Conservation (phyloP, 2,329 filamentous ascomycete genomes). For the Calonectria pteridis region DNA sequence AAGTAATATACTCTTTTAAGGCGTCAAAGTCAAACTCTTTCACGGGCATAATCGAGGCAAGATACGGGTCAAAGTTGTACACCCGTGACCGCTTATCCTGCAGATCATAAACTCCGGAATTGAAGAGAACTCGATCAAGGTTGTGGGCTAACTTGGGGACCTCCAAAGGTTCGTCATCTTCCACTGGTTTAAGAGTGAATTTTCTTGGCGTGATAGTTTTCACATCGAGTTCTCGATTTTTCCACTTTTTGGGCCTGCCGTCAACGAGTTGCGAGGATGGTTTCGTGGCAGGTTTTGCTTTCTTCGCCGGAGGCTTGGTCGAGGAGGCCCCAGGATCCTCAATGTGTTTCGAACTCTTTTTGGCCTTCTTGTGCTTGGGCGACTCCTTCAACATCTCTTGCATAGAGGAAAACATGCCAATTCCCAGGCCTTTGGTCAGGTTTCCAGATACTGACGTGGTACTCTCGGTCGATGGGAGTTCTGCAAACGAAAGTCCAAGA, state of each 20-base stretch:
- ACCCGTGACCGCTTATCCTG: constrained; percentile 90
- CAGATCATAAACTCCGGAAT: constrained; percentile 90
- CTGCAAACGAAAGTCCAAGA: background rate
- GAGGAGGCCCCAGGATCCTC: background rate
- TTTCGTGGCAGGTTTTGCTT: background rate
- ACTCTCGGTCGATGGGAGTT: background rate
- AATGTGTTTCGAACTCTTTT: background rate
- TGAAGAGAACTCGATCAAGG: constrained; percentile 93
- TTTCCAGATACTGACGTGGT: background rate
- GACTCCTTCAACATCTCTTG: constrained; percentile 41
- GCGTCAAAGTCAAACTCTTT: constrained; percentile 92
- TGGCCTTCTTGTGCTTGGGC: background rate
- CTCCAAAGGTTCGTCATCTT: constrained; percentile 46
- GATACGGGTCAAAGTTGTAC: constrained; percentile 97
- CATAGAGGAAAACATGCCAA: constrained; percentile 45
- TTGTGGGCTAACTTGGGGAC: constrained; percentile 78
- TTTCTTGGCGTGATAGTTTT: constrained; percentile 44
- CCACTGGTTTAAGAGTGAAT: constrained; percentile 48
- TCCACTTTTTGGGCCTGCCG: background rate
- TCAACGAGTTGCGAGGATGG: background rate
- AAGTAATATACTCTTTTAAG: constrained; percentile 89
- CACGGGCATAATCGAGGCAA: constrained; percentile 93
- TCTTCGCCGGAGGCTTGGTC: background rate
- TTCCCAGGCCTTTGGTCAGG: constrained; percentile 19
- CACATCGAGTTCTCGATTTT: constrained; percentile 38